Evolutionary conservation across 148 eudicot genomes (phyloP).

Genomic region (Cornus suecica): DNA sequence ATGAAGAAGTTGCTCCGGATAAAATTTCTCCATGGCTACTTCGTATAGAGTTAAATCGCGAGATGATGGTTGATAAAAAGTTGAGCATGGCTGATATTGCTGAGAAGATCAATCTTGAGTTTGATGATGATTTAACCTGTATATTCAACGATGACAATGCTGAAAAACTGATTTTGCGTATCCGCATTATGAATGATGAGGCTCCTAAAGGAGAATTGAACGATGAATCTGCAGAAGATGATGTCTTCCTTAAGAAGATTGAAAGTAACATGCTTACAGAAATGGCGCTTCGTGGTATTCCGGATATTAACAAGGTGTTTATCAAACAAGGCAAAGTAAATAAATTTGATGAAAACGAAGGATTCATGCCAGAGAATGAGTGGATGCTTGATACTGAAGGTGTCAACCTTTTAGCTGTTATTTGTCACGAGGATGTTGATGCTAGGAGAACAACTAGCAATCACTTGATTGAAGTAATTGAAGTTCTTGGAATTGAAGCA

Average conservation of each 20-base stretch:
- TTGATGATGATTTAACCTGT: slow-evolving; percentile 88
- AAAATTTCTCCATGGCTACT: slow-evolving; percentile 98
- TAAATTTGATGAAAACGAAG: slow-evolving; percentile 79
- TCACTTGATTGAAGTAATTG: slow-evolving; percentile 95
- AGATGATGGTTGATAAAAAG: slow-evolving; percentile 99
- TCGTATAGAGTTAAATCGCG: slow-evolving; percentile 91
- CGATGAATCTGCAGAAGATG: slow-evolving; percentile 96
- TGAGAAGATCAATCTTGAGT: slow-evolving; percentile 87
- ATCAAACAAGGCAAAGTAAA: slow-evolving; percentile 74
- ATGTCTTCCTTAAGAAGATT: slow-evolving; percentile 89
- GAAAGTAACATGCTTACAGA: slow-evolving; percentile 98
- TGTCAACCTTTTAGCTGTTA: slow-evolving; percentile 92
- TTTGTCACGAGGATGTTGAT: slow-evolving; percentile 93
- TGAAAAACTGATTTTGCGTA: slow-evolving; percentile 89
- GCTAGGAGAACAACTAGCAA: slow-evolving; percentile 86
- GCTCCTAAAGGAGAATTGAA: slow-evolving; percentile 85
- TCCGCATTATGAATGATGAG: slow-evolving; percentile 95
- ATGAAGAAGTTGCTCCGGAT: slow-evolving; percentile 92
- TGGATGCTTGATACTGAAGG: slow-evolving; percentile 99
- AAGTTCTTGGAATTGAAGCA: slow-evolving; percentile 97
- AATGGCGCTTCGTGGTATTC: slow-evolving; percentile 93
- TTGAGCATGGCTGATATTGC: slow-evolving; percentile 98
- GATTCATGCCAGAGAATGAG: slow-evolving; percentile 78
- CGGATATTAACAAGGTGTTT: slow-evolving; percentile 94
- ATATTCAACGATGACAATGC: slow-evolving; percentile 97